Evolutionary conservation across 164 flowering plant species (phyloP).

Genomic region (Paratinospora sagittata): DNA sequence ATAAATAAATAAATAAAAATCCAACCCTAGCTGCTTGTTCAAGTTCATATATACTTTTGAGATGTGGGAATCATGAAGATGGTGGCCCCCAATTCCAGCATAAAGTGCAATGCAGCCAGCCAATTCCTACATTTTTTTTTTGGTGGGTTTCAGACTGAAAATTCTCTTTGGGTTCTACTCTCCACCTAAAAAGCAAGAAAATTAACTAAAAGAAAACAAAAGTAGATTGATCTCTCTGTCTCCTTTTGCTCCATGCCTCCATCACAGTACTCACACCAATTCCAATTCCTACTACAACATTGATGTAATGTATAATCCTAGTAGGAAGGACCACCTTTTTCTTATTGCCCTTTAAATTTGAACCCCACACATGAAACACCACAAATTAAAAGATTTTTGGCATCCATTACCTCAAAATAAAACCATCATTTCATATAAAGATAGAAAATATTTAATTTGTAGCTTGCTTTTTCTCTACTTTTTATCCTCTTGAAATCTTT

Average conservation of each 20-base stretch:
- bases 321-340: neutral
- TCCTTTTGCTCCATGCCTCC: neutral
- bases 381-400: neutral
- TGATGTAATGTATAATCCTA: neutral
- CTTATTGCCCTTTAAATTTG: neutral
- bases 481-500: neutral
- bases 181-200: neutral
- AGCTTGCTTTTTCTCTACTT: neutral
- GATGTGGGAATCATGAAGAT: neutral
- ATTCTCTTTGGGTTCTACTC: slow-evolving; percentile 2
- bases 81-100: neutral
- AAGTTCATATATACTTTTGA: neutral
- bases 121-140: neutral
- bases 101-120: neutral
- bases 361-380: neutral
- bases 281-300: neutral
- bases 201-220: neutral
- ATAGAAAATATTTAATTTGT: neutral
- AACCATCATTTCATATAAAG: neutral
- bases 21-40: neutral
- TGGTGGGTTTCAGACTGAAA: neutral
- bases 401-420: slow-evolving; percentile 2
- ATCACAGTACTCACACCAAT: neutral
- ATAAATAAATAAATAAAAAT: neutral
- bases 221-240: neutral